Evolutionary conservation across 2,329 filamentous ascomycete species (phyloP).

Genomic region (Pestalotiopsis fici): DNA sequence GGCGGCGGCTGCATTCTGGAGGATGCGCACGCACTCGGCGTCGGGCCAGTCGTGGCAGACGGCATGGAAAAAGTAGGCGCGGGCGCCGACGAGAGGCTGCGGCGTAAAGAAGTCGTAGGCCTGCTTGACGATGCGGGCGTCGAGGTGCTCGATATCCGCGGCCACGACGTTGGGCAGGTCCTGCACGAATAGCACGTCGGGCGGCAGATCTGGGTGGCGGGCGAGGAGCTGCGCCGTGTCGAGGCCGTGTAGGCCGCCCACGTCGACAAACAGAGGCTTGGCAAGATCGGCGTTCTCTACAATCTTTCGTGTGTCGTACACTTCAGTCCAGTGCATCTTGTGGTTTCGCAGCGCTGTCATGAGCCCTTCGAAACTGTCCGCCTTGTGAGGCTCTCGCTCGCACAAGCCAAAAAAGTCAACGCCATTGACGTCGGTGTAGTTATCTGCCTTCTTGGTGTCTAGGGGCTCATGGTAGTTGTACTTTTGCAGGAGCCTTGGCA

Average conservation of each 20-base stretch:
- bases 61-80: constrained; percentile 31
- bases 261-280: constrained; percentile 36
- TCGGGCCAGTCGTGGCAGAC: constrained; percentile 43
- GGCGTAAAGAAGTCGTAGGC: constrained; percentile 32
- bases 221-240: constrained; percentile 33
- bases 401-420: constrained; percentile 23
- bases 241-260: constrained; percentile 41
- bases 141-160: not conserved
- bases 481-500: constrained; percentile 22
- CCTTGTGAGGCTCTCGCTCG: constrained; percentile 15
- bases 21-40: constrained; percentile 28
- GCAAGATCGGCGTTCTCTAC: constrained; percentile 21
- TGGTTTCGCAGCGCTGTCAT: constrained; percentile 21
- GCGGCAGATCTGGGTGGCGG: constrained; percentile 28
- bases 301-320: constrained; percentile 23
- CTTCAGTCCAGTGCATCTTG: constrained; percentile 23
- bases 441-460: constrained; percentile 18
- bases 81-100: constrained; percentile 23
- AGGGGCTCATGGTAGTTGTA: constrained; percentile 21
- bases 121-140: constrained; percentile 23
- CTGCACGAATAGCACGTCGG: constrained; percentile 37
- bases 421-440: constrained; percentile 19
- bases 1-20: constrained; percentile 45
- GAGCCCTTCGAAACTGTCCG: constrained; percentile 17
- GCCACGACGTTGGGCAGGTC: constrained; percentile 34